Evolutionary conservation across 2,329 filamentous ascomycete species (phyloP), one percentile per base, ranked within the genome.

Genomic region (Ophiosphaerella narmari): DNA sequence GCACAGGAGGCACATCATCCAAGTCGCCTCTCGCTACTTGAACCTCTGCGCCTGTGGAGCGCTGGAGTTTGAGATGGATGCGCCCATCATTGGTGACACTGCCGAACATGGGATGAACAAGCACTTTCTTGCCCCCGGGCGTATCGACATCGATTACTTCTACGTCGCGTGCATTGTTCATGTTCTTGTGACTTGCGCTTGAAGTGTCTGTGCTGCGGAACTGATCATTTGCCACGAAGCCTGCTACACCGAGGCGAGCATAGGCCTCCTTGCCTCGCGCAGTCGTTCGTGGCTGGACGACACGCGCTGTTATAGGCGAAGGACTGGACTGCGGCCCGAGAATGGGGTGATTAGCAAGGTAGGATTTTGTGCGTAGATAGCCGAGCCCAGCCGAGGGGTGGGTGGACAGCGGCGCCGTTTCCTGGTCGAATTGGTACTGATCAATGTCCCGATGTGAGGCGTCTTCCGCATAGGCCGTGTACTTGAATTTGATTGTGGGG

Each of bases 371-470:
- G 41, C 82, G 79, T 3, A 82, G 73, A 65, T 88, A 87, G 12
- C 82, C 81, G 5, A 88, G 74, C 55, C 86, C 86, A 4, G 82
- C 85, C 4, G 82, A 85, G 2, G 86, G 85, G 68, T 88, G 86
- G 7, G 86, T 87, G 50, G 79, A 80, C 1, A 83, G 82, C 53
- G 75, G 54, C 56, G 69, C 55, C 60, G 65, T 67, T 63, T 79
- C 61, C 36, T 64, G 57, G 51, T 65, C 60, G 50, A 71, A 69
- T n/a, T 50, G 50, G 47, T 60, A 62, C 18, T 59, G 43, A 7
- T 63, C 50, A 18, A 54, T 35, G 23, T 74, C 67, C 46, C 71
- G 59, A 55, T 54, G 67, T 8, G 74, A 70, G 11, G 49, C 52
- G 39, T 62, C 50, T 9, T 46, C 11, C 7, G 46, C 14, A 43